Evolutionary conservation across 2,329 filamentous ascomycete genomes (phyloP).

Genomic region (Penicillium sclerotiorum): DNA sequence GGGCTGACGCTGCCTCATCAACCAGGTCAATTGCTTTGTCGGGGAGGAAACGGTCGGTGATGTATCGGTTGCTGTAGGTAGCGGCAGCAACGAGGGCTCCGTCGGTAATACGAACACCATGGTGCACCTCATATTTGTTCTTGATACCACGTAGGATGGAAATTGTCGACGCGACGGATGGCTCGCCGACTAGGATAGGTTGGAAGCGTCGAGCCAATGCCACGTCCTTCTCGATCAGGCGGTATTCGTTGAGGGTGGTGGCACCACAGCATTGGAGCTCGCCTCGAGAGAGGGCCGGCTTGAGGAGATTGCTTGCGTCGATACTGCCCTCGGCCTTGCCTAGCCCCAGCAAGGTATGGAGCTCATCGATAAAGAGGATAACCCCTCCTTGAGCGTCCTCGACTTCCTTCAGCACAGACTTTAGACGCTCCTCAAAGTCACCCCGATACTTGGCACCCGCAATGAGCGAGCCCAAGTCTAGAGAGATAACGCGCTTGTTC

Average conservation of each 20-base stretch:
- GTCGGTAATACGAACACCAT: slow-evolving; percentile 93
- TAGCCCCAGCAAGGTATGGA: slow-evolving; percentile 87
- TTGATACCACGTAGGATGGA: slow-evolving; percentile 96
- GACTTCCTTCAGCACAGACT: slow-evolving; percentile 88
- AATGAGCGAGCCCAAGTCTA: slow-evolving; percentile 90
- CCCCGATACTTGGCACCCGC: slow-evolving; percentile 94
- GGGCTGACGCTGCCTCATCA: slow-evolving; percentile 88
- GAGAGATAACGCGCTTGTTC: slow-evolving; percentile 82
- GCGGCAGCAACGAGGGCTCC: slow-evolving; percentile 89
- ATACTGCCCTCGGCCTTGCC: slow-evolving; percentile 96
- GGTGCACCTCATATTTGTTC: slow-evolving; percentile 95
- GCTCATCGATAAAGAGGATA: slow-evolving; percentile 92
- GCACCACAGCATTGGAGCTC: slow-evolving; percentile 95
- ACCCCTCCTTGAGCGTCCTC: slow-evolving; percentile 85
- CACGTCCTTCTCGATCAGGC: slow-evolving; percentile 92
- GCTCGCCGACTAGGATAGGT: slow-evolving; percentile 90
- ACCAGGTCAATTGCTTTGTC: slow-evolving; percentile 98
- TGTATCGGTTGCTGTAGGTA: slow-evolving; percentile 90
- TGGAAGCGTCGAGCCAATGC: slow-evolving; percentile 91
- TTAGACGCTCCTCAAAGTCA: slow-evolving; percentile 93
- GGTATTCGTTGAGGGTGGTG: slow-evolving; percentile 89
- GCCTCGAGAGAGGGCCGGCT: slow-evolving; percentile 88
- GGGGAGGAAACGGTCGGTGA: slow-evolving; percentile 91
- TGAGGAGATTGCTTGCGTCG: slow-evolving; percentile 91
- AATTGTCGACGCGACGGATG: slow-evolving; percentile 87